These are phyloP conservation scores for Rosa lucieae DNA, from an alignment of 306 rosid species.

Conservation along the genomic window DNA sequence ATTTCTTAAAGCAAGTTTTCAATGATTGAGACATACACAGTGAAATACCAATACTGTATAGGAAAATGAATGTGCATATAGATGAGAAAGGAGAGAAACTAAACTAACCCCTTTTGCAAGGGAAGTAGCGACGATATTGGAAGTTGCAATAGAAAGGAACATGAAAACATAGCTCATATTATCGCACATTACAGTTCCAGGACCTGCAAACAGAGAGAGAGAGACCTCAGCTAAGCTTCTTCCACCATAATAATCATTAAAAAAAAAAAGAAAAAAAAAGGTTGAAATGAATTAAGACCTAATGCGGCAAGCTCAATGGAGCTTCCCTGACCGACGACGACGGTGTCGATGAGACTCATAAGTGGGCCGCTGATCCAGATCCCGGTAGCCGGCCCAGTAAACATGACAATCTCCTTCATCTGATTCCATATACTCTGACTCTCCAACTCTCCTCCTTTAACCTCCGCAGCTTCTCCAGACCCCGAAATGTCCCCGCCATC, in stretches of 20 bases:
- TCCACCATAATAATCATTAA: not conserved
- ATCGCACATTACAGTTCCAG: conserved; percentile 87
- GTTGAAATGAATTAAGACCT: conserved; percentile 40
- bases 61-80: not conserved
- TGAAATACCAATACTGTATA: not conserved
- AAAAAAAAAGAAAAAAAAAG: not conserved
- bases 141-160: conserved; percentile 92
- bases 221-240: not conserved
- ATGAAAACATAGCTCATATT: conserved; percentile 71
- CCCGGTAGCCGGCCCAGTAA: conserved; percentile 78
- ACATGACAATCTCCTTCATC: conserved; percentile 63
- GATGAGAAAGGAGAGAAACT: not conserved
- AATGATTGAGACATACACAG: not conserved
- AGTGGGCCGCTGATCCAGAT: conserved; percentile 86
- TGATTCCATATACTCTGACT: conserved; percentile 57
- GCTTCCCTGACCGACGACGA: conserved; percentile 85
- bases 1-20: not conserved
- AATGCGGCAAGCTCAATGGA: conserved; percentile 91
- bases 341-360: conserved; percentile 91
- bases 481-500: not conserved
- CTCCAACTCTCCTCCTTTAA: conserved; percentile 36
- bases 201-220: conserved; percentile 47
- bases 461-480: conserved; percentile 21
- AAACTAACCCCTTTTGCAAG: conserved; percentile 67
- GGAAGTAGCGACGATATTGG: conserved; percentile 94